A percentile compares a stretch with the other conserved stretches of the same genome.
Evolutionary conservation across 768 basidiomycete genomes (phyloP).

Genomic region (Boletus pseudo-olivaceus): DNA sequence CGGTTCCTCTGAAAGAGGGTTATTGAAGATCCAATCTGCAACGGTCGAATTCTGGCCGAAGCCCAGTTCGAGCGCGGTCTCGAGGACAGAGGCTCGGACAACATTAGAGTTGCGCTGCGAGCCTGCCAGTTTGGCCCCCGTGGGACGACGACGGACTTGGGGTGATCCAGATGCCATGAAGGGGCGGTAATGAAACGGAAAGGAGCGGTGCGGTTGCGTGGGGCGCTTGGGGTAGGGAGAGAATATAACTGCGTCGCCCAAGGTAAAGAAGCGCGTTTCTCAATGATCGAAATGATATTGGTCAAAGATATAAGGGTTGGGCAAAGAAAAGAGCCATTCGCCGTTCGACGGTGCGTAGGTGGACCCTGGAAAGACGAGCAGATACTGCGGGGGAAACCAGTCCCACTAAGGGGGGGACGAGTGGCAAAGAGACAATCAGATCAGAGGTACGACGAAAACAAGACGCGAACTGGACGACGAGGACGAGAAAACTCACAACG

Average conservation of each 20-base stretch:
- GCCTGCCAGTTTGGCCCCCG: constrained; percentile 15
- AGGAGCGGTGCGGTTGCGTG: constrained; percentile 13
- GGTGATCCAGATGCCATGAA: constrained; percentile 21
- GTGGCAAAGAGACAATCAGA: not conserved
- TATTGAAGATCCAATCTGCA: constrained; percentile 71
- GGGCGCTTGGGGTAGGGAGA: not conserved
- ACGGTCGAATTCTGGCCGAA: constrained; percentile 56
- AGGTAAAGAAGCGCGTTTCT: constrained; percentile 4
- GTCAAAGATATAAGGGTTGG: constrained; percentile 9
- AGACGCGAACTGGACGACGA: not conserved
- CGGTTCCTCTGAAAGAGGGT: constrained; percentile 53
- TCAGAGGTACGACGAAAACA: not conserved
- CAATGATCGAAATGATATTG: constrained; percentile 12
- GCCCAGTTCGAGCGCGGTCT: constrained; percentile 68
- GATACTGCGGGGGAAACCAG: constrained; percentile 15
- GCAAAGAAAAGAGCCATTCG: constrained; percentile 23
- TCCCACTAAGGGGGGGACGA: constrained; percentile 8
- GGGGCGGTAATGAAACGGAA: constrained; percentile 8
- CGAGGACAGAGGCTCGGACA: constrained; percentile 70
- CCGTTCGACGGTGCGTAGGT: constrained; percentile 7
- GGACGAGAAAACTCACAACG: constrained; percentile 7
- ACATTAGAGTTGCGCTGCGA: constrained; percentile 49
- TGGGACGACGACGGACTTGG: constrained; percentile 28
- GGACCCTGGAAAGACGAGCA: constrained; percentile 1
- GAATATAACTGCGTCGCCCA: not conserved